These are phyloP conservation scores for Malassezia sp. DNA, from an alignment of 1,284 basidiomycete genomes.

Conservation along the genomic window DNA sequence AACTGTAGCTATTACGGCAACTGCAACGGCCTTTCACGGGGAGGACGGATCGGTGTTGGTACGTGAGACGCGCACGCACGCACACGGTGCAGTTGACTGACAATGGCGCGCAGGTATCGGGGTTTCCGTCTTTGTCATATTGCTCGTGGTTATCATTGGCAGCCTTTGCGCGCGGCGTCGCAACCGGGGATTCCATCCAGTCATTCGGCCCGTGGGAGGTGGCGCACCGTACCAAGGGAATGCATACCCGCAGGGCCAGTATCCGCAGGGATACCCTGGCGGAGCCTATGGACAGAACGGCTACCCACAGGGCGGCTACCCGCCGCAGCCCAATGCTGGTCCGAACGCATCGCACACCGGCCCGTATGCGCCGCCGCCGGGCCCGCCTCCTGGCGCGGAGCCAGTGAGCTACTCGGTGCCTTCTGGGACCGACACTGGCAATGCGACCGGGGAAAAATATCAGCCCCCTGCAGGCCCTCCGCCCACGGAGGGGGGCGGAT, in stretches of 20 bases:
- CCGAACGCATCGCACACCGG: not conserved
- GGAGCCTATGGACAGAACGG: not conserved
- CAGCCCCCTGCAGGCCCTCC: not conserved
- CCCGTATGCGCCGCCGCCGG: constrained; percentile 7
- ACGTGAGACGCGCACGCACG: no score
- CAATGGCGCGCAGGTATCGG: not conserved
- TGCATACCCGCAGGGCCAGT: not conserved
- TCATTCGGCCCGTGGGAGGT: constrained; percentile 2
- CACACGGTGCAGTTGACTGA: not conserved
- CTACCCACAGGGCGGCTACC: constrained; percentile 1
- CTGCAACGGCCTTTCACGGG: not conserved
- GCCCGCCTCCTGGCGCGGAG: no score
- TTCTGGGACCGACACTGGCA: no score
- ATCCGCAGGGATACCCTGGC: not conserved
- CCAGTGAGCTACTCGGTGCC: no score
- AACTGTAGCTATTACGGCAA: not conserved
- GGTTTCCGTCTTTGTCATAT: constrained; percentile 5
- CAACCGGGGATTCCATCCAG: constrained; percentile 4
- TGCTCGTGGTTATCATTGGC: constrained; percentile 3
- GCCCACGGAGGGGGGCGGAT: no score
- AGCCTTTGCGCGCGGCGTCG: constrained; percentile 1
- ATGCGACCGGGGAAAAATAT: no score
- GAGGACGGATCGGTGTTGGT: constrained; percentile 10
- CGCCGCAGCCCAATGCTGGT: not conserved
- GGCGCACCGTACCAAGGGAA: not conserved